Evolutionary conservation across 306 rosid genomes (phyloP), one percentile per base, ranked within the genome.

Genomic region (Citrullus mucosospermus): DNA sequence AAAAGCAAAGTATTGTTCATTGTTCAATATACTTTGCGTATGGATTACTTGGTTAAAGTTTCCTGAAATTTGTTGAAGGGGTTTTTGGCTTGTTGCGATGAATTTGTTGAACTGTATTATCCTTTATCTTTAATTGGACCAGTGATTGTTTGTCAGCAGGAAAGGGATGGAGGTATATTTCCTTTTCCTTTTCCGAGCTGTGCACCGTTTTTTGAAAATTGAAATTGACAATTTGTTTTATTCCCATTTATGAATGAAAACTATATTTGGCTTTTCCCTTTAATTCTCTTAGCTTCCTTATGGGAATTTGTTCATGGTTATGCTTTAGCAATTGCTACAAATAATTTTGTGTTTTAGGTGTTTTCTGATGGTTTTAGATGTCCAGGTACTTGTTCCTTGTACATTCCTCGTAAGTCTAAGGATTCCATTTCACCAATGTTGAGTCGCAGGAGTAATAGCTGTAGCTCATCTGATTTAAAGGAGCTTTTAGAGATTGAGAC

Each of bases 401-500:
- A 17, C 67, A 62, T 65, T 57, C 78, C 36, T 56, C 25, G 46
- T 56, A 50, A 13, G 18, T 50, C 20, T 16, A 53, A 56, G 78
- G 71, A 6, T 32, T 58, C 54, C 46, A 22, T 48, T 62, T 71
- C 81, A 67, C 79, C 80, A 85, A 91, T 91, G 96, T 91, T 87
- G 60, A 83, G 83, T 81, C 57, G 76, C 67, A 78, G 73, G 74
- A 86, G 82, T 44, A 85, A 63, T 36, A 81, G 79, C 22, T 83
- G 44, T 46, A 53, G 36, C 69, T 80, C 85, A 38, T 79, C 70
- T 44, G 87, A 78, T 76, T 82, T 41, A 72, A 90, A 87, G 81
- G 88, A 89, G 66, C 96, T 91, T 62, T 25, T 85, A 58, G 84
- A 88, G 81, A 78, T 89, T 82, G 87, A 85, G 77, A 68, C 89